These are phyloP conservation scores for Apocynum venetum DNA, from an alignment of 257 asterid genomes.

Conservation along the genomic window DNA sequence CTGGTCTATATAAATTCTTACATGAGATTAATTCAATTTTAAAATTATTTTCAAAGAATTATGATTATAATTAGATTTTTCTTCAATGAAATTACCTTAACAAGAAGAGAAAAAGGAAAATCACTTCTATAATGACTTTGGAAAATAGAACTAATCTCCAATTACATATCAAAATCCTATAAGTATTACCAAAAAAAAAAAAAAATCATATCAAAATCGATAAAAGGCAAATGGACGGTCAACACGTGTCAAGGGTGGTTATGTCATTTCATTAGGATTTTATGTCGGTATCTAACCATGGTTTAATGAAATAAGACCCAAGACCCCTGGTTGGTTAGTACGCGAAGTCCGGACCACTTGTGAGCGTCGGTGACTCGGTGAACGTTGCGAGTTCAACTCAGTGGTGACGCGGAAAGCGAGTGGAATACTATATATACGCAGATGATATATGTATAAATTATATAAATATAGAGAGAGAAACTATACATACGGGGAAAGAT, in stretches of 20 bases:
- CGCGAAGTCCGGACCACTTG: constrained; percentile 18
- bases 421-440: not conserved
- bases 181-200: too few species aligned
- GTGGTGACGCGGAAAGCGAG: constrained; percentile 22
- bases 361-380: constrained; percentile 44
- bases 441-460: not conserved
- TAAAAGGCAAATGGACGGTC: not conserved
- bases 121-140: too few species aligned
- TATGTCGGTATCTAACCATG: constrained; percentile 34
- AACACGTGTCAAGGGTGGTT: not conserved
- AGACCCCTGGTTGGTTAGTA: not conserved
- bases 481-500: not conserved
- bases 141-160: too few species aligned
- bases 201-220: not conserved
- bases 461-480: not conserved
- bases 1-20: too few species aligned
- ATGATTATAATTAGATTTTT: too few species aligned
- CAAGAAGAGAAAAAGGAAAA: too few species aligned
- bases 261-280: not conserved
- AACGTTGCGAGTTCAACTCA: constrained; percentile 18
- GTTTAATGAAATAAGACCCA: constrained; percentile 16
- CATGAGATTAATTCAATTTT: too few species aligned
- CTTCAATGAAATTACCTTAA: too few species aligned
- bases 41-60: too few species aligned
- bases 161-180: too few species aligned